A percentile compares a stretch with the other conserved stretches of the same genome.
Evolutionary conservation across 768 basidiomycete genomes (phyloP).

Genomic region (button mushroom (Agaricus bisporus)): DNA sequence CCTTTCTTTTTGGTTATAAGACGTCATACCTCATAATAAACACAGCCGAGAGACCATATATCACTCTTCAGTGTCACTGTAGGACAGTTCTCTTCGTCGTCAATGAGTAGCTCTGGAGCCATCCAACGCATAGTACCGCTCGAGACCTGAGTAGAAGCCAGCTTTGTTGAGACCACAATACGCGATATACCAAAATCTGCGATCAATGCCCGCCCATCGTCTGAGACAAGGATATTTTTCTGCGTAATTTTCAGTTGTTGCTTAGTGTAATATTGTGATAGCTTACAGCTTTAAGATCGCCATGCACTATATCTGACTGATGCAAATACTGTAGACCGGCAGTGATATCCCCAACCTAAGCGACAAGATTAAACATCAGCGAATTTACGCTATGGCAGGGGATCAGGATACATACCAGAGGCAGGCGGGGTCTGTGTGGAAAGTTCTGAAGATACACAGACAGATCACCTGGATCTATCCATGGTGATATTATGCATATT

Average conservation of each 20-base stretch:
- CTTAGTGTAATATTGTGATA: background rate
- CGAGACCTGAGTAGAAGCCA: background rate
- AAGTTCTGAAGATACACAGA: slow-evolving; percentile 9
- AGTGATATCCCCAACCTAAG: background rate
- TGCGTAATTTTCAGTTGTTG: background rate
- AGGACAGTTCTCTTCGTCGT: background rate
- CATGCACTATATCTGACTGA: background rate
- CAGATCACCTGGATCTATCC: slow-evolving; percentile 16
- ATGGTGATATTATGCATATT: slow-evolving; percentile 16
- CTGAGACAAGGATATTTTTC: background rate
- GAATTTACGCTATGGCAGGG: background rate
- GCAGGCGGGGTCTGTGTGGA: slow-evolving; percentile 8
- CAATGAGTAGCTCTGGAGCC: background rate
- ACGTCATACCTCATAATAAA: slow-evolving; percentile 2
- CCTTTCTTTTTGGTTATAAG: background rate
- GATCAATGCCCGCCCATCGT: background rate
- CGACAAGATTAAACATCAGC: background rate
- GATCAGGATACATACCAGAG: slow-evolving; percentile 10
- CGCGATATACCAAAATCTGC: background rate
- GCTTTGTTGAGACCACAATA: background rate
- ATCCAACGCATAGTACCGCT: background rate
- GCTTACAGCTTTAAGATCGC: slow-evolving; percentile 2
- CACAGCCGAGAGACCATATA: slow-evolving; percentile 6
- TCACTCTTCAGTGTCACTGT: background rate
- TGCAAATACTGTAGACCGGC: slow-evolving; percentile 3